Percentiles rank a stretch among this genome's conserved stretches.
phyloP scores from a whole-genome alignment of 1,139 yeast genomes.

The Kurtzmaniella quercitrusa region DNA sequence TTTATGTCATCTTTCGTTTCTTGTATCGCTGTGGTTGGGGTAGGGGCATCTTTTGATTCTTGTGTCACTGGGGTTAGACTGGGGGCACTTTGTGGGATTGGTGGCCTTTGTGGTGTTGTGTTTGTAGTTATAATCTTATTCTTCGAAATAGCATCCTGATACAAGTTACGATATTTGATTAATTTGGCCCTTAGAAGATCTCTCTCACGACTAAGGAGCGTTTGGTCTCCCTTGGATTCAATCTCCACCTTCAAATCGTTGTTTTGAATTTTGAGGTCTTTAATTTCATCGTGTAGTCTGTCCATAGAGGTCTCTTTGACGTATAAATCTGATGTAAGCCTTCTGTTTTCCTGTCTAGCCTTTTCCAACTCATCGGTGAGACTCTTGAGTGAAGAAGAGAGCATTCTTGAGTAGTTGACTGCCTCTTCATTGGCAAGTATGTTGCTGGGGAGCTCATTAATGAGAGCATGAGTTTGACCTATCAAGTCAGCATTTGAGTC shows the following conservation, averaged over 20 bases:
- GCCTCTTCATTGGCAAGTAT: slow-evolving; percentile 21
- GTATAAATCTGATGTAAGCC: slow-evolving; percentile 1
- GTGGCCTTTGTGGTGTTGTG: neutral
- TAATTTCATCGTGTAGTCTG: slow-evolving; percentile 15
- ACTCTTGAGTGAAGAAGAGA: slow-evolving; percentile 20
- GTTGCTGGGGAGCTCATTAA: slow-evolving; percentile 21
- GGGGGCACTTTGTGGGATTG: neutral
- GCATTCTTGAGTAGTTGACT: slow-evolving; percentile 20
- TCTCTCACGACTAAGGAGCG: slow-evolving; percentile 20
- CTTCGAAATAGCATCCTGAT: slow-evolving; percentile 15
- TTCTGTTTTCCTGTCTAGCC: slow-evolving; percentile 13
- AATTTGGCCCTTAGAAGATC: slow-evolving; percentile 29
- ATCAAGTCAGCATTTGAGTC: slow-evolving; percentile 8
- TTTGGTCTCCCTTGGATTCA: slow-evolving; percentile 2
- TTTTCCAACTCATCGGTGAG: slow-evolving; percentile 19
- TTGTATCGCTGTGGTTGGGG: too few relatives aligned
- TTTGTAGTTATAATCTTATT: slow-evolving; percentile 3
- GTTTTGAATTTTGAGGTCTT: slow-evolving; percentile 1
- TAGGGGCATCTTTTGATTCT: too few relatives aligned
- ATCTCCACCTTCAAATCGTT: slow-evolving; percentile 5
- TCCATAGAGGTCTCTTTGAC: slow-evolving; percentile 8
- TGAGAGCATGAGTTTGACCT: slow-evolving; percentile 26
- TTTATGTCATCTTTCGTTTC: too few relatives aligned
- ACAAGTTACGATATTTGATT: slow-evolving; percentile 29
- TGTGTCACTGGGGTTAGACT: too few relatives aligned